These are phyloP conservation scores for Pilasporangium apinafurcum DNA, from an alignment of 352 stramenopile species.

Conservation along the genomic window DNA sequence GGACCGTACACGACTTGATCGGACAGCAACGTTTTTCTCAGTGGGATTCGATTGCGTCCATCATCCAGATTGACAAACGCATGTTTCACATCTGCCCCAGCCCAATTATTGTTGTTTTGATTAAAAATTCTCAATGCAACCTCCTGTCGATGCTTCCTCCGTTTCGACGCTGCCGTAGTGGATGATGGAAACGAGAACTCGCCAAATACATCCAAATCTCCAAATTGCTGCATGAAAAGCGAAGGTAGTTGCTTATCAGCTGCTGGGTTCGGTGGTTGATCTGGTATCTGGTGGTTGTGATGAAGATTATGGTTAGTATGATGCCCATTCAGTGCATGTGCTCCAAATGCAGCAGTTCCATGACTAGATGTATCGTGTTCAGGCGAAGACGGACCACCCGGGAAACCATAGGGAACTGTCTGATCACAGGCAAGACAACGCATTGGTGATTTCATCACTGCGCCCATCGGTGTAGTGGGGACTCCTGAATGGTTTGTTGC, in stretches of 20 bases:
- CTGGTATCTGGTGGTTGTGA: too few species aligned
- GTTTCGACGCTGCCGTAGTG: slow-evolving; percentile 3
- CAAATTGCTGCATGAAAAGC: too few species aligned
- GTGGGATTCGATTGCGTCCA: slow-evolving; percentile 47
- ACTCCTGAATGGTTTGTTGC: slow-evolving; percentile 7
- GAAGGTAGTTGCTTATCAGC: too few species aligned
- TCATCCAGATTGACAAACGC: slow-evolving; percentile 52
- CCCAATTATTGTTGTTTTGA: slow-evolving; percentile 7
- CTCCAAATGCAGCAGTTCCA: not conserved
- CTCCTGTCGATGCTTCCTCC: slow-evolving; percentile 7
- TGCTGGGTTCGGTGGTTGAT: too few species aligned
- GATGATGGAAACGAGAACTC: too few species aligned
- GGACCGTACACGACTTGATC: slow-evolving; percentile 64
- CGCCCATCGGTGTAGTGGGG: slow-evolving; percentile 14
- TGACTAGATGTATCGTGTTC: slow-evolving; percentile 1
- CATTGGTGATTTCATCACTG: slow-evolving; percentile 45
- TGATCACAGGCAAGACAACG: slow-evolving; percentile 62
- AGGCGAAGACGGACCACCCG: not conserved
- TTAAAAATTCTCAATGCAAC: not conserved
- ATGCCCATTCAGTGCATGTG: too few species aligned
- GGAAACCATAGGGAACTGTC: slow-evolving; percentile 20
- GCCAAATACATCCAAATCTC: too few species aligned
- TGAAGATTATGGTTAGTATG: not conserved
- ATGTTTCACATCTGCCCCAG: not conserved
- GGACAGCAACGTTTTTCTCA: slow-evolving; percentile 36